A percentile compares a stretch with the other conserved stretches of the same genome.
These are phyloP conservation scores for Populus davidiana DNA, from an alignment of 345 rosid genomes.

Conservation along the genomic window DNA sequence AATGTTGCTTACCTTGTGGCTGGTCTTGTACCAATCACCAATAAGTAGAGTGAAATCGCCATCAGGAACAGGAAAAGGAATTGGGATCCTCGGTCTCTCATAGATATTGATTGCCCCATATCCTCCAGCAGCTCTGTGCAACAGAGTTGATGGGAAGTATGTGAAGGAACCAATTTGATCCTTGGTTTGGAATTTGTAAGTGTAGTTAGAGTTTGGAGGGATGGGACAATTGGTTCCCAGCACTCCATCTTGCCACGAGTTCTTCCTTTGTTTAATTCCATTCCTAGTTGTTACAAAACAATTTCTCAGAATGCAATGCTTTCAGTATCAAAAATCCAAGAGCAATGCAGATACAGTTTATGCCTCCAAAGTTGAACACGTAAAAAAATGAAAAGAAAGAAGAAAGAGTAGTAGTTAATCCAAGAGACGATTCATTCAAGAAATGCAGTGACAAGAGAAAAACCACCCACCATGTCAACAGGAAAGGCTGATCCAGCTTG, in stretches of 20 bases:
- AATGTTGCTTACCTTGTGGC: slow-evolving; percentile 30
- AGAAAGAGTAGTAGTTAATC: background rate
- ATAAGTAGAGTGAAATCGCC: slow-evolving; percentile 66
- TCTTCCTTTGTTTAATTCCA: slow-evolving; percentile 47
- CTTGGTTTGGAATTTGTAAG: slow-evolving; percentile 40
- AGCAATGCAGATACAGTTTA: too few relatives aligned
- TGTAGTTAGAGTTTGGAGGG: slow-evolving; percentile 38
- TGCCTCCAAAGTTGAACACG: background rate
- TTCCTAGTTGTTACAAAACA: slow-evolving; percentile 29
- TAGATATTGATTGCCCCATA: slow-evolving; percentile 53
- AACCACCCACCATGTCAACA: slow-evolving; percentile 89
- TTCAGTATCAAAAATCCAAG: background rate
- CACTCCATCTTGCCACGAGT: slow-evolving; percentile 55
- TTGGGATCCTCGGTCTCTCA: slow-evolving; percentile 53
- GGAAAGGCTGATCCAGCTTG: slow-evolving; percentile 93
- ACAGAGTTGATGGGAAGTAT: slow-evolving; percentile 46
- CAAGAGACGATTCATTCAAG: too few relatives aligned
- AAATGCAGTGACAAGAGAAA: background rate
- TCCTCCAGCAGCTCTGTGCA: slow-evolving; percentile 47
- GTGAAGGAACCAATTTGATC: slow-evolving; percentile 44
- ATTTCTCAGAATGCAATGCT: background rate
- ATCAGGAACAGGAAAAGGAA: slow-evolving; percentile 48
- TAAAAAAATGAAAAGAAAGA: background rate
- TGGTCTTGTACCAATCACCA: slow-evolving; percentile 57
- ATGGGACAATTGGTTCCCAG: slow-evolving; percentile 45